Percentiles rank a stretch among this genome's conserved stretches.
These are phyloP conservation scores for Didymella lethalis DNA, from an alignment of 2,329 filamentous ascomycete species.

Conservation along the genomic window DNA sequence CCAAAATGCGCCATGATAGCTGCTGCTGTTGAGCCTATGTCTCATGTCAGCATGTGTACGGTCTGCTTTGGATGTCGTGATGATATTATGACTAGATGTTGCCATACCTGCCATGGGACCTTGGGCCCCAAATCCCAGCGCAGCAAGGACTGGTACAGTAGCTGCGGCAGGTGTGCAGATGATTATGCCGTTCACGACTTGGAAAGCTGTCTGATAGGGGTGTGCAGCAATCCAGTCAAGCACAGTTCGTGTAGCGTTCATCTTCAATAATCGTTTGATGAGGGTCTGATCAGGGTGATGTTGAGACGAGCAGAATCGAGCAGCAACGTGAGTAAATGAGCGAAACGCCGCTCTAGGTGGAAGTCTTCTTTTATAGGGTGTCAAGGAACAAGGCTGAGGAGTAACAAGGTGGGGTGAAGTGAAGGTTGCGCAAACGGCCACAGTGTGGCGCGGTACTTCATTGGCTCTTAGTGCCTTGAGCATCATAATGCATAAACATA, in stretches of 20 bases:
- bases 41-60: not conserved
- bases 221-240: constrained; percentile 33
- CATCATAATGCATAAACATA: not conserved
- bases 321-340: not conserved
- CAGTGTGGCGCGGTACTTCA: not conserved
- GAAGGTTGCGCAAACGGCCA: constrained; percentile 4
- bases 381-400: constrained; percentile 11
- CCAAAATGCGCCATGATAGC: constrained; percentile 31
- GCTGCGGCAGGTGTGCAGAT: constrained; percentile 34
- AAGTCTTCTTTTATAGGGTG: not conserved
- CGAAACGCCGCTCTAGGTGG: not conserved
- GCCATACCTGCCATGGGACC: constrained; percentile 37
- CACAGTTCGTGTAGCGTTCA: constrained; percentile 18
- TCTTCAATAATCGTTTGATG: not conserved
- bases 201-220: constrained; percentile 37
- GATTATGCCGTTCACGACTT: constrained; percentile 35
- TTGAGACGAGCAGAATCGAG: not conserved
- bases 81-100: too few relatives aligned
- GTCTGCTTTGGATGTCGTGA: not conserved
- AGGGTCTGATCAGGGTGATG: too few relatives aligned
- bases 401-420: not conserved
- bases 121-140: constrained; percentile 30
- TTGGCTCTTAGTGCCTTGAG: not conserved
- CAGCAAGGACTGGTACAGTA: constrained; percentile 33
- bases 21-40: constrained; percentile 33